phyloP scores from a whole-genome alignment of 306 rosid genomes.

The cucumber (Cucumis sativus) region Cucumber_9930_V3 NC_026660.2:2261501-2262000 shows the following conservation, averaged over 20 bases:
- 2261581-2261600: constrained; percentile 10
- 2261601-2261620: constrained; percentile 38
- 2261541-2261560: constrained; percentile 92
- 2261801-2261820: constrained; percentile 25
- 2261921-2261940: neutral
- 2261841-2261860: constrained; percentile 63
- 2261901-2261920: constrained; percentile 56
- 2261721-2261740: neutral
- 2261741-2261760: neutral
- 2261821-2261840: constrained; percentile 36
- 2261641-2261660: constrained; percentile 15
- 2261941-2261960: constrained; percentile 26
- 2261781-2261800: constrained; percentile 9
- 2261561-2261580: constrained; percentile 29
- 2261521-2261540: constrained; percentile 82
- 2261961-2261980: constrained; percentile 27
- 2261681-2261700: constrained; percentile 14
- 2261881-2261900: constrained; percentile 46
- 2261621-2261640: constrained; percentile 68
- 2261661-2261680: constrained; percentile 17
- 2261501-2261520: constrained; percentile 65
- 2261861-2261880: constrained; percentile 38
- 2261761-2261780: neutral
- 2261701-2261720: neutral
- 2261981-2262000: constrained; percentile 29